Conservation (phyloP, 345 rosid genomes). For the Lepidium sativum region DNA sequence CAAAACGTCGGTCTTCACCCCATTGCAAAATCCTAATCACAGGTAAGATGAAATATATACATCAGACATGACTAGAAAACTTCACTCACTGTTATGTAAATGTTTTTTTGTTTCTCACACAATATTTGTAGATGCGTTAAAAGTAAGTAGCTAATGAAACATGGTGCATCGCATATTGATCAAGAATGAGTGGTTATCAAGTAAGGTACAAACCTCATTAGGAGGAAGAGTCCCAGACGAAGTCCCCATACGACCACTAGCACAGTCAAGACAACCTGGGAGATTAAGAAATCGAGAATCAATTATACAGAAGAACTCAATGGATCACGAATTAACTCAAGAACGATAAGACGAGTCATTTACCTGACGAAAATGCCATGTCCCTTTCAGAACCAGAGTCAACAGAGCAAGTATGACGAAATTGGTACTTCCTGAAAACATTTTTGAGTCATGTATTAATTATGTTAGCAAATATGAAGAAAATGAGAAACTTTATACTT, state of each 20-base stretch:
- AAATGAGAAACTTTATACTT: not conserved
- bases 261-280: slow-evolving; percentile 62
- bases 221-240: slow-evolving; percentile 67
- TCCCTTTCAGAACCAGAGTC: slow-evolving; percentile 65
- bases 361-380: slow-evolving; percentile 94
- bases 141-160: not conserved
- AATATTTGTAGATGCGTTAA: not conserved
- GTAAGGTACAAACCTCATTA: slow-evolving; percentile 53
- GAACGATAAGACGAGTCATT: not conserved
- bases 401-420: slow-evolving; percentile 67
- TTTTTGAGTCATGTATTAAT: not conserved
- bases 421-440: slow-evolving; percentile 74
- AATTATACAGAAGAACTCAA: slow-evolving; percentile 11
- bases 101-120: not conserved
- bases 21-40: slow-evolving; percentile 65
- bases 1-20: slow-evolving; percentile 92
- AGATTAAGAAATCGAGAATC: not conserved
- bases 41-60: not conserved
- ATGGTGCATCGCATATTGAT: not conserved
- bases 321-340: not conserved
- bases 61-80: not conserved
- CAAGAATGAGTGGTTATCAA: not conserved
- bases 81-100: not conserved
- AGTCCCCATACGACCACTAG: slow-evolving; percentile 80
- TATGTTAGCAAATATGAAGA: not conserved